These are phyloP conservation scores for Ogataea angusta DNA, from an alignment of 805 yeast genomes.

Conservation along the genomic window DNA sequence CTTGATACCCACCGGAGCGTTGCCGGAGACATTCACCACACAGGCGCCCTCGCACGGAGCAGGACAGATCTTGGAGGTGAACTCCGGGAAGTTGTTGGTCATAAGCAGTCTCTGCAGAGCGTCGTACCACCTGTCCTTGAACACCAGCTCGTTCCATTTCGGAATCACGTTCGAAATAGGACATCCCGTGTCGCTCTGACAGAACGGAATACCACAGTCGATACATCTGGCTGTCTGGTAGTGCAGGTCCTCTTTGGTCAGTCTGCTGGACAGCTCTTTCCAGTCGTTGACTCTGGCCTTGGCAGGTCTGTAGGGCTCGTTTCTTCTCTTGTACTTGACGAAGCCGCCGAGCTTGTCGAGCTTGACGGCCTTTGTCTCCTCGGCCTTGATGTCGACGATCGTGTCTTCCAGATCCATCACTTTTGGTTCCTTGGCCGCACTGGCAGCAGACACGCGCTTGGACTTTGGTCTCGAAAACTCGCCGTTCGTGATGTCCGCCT, in stretches of 20 bases:
- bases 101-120: constrained; percentile 87
- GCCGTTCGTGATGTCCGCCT: constrained; percentile 84
- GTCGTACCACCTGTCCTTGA: constrained; percentile 90
- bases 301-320: constrained; percentile 81
- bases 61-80: constrained; percentile 97
- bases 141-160: constrained; percentile 95
- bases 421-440: constrained; percentile 63
- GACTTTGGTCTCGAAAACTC: constrained; percentile 65
- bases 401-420: constrained; percentile 89
- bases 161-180: constrained; percentile 97
- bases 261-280: constrained; percentile 81
- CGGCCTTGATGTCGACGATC: constrained; percentile 62
- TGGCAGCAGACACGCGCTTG: constrained; percentile 22
- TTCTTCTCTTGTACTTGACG: constrained; percentile 87
- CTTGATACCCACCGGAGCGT: constrained; percentile 94
- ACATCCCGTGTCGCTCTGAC: constrained; percentile 97
- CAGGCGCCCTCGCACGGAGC: constrained; percentile 99
- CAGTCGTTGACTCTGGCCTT: constrained; percentile 80
- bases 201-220: constrained; percentile 99
- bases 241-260: constrained; percentile 81
- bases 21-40: constrained; percentile 78
- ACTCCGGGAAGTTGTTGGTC: constrained; percentile 98
- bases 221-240: constrained; percentile 96
- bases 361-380: constrained; percentile 59
- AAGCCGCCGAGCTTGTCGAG: constrained; percentile 86